Evolutionary conservation across 1,284 basidiomycete species (phyloP), one percentile per base, ranked within the genome.

Genomic region (Mycosarcoma maydis): DNA sequence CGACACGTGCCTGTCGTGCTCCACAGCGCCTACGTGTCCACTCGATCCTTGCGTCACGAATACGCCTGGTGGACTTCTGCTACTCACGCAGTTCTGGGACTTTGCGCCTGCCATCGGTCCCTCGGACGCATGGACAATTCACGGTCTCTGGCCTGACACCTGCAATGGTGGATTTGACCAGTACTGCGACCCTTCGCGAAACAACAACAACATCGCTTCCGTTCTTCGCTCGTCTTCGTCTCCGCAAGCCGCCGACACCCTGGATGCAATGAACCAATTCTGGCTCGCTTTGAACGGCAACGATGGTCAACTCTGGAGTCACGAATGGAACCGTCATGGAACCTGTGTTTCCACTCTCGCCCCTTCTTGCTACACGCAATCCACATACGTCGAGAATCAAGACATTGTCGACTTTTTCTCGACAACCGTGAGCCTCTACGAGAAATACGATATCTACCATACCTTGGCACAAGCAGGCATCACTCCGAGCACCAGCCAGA

Each of bases 81-180:
- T 75, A 0, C 43, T 72, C 2, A 72, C 70, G 3, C 56, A 64
- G 20, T 75, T 75, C 59, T 75, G 73, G 73, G 73, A 75, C 47
- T 70, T 46, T 8, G 44, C 46, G 3, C 73, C 73, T 1, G 54
- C 70, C 24, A 72, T 72, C n/a, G 73, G 73, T 0, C 73, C 70
- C 2, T 27, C 30, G 1, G 61, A 72, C 36, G 44, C 45, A 2
- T 75, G 70, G 70, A 75, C 73, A 1, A 72, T 75, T 36, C 72
- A 74, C 36, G 72, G 72, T 13, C 39, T 59, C 8, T 72, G 73
- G 73, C 70, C 73, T 1, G 73, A 75, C 48, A 57, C 52, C n/a
- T 72, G 68, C 47, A 24, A 13, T 6, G 73, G 73, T n/a, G 42
- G 46, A 4, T 72, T 64, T 33, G 70, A 62, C 16, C 29, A 51